A percentile compares a stretch with the other conserved stretches of the same genome.
phyloP scores from a whole-genome alignment of 2,329 filamentous ascomycete species.

The Alternaria brassicae region DNA sequence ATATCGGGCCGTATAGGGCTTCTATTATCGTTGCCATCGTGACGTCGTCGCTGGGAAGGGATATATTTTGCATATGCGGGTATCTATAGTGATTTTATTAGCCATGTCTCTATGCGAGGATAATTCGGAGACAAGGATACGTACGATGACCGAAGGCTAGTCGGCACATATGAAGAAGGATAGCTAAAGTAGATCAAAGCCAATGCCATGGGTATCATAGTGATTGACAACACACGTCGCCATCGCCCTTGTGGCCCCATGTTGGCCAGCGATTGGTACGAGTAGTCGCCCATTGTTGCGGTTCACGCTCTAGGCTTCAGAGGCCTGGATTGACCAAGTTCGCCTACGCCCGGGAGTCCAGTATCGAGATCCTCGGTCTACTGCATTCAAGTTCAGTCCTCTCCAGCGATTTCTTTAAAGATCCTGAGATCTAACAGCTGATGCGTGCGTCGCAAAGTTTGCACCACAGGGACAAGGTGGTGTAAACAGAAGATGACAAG shows the following conservation, averaged over 20 bases:
- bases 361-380: neutral
- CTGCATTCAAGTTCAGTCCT: neutral
- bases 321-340: neutral
- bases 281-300: constrained; percentile 34
- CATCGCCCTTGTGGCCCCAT: constrained; percentile 47
- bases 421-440: neutral
- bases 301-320: neutral
- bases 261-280: constrained; percentile 41
- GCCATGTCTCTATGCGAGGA: neutral
- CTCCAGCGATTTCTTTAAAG: neutral
- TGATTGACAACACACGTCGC: constrained; percentile 44
- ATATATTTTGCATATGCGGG: constrained; percentile 34
- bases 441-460: neutral
- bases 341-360: neutral
- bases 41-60: constrained; percentile 36
- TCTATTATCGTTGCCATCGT: constrained; percentile 49
- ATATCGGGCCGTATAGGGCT: constrained; percentile 46
- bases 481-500: neutral
- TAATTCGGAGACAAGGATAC: neutral
- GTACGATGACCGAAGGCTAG: constrained; percentile 32
- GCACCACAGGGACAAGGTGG: neutral
- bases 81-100: constrained; percentile 25
- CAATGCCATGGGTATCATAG: constrained; percentile 40
- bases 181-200: constrained; percentile 43
- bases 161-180: constrained; percentile 32